Base-by-base conservation (phyloP, 2,329 filamentous ascomycete species). In the Microthyrium microscopicum region DNA sequence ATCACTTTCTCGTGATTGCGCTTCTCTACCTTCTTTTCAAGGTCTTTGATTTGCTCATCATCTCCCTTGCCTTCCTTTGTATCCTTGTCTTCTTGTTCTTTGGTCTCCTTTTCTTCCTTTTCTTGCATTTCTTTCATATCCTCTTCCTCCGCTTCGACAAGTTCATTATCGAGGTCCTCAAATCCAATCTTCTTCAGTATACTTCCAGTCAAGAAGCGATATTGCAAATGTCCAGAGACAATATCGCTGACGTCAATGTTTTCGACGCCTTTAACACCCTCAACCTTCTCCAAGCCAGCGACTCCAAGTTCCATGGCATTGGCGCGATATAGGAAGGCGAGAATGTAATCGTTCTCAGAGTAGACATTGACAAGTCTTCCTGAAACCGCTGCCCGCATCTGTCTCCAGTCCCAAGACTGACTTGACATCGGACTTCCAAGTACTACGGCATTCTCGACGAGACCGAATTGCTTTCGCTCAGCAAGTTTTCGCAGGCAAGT, bases 341-440 rank as follows among this genome's bases (percentile, higher is more conserved):
- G 70, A 20, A 94, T 73, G 46, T 82, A 80, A 53, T 94, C 85
- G 39, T 89, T 85, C 33, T 77, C 73, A 2, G 81, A 87, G 55
- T 77, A 93, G 6, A 87, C 82, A 44, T 94, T 94, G 44, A 92
- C 77, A 5, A 93, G 65, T 37, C 78, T 70, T 3, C 85, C 84
- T 2, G 76, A 71, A 1, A 92, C 83, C 1, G 87, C 81, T 28
- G 70, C 72, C 20, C 82, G 71, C 42, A 92, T 71, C 24, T 70
- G 62, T 28, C 75, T 68, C 85, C 85, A 94, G 43, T 83, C 72
- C 2, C 64, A 64, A 1, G 68, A 55, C 28, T 77, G 69, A 0
- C 77, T 80, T 0, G 85, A 82, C 0, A 77, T 72, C 0, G 85
- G 82, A 0, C 81, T 68, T 3, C 85, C 85, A 37, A 94, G 78